Conservation (phyloP, 441 rosid genomes). For the Arabidopsis hybrid region DNA sequence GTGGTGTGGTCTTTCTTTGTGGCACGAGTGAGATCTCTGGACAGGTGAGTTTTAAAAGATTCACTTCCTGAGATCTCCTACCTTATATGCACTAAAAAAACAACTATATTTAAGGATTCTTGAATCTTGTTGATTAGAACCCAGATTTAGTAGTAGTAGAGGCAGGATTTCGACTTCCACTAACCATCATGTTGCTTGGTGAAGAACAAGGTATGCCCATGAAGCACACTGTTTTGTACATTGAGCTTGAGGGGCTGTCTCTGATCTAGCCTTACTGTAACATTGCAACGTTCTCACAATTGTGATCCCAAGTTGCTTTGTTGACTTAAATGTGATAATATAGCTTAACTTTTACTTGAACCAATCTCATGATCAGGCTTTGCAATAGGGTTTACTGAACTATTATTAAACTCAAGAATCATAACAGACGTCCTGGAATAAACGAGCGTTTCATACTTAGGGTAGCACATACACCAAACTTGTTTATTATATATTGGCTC, state of each 20-base stretch:
- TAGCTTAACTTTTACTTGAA: neutral
- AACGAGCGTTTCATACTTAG: neutral
- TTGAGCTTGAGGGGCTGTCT: neutral
- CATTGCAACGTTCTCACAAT: neutral
- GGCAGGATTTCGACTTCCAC: constrained; percentile 20
- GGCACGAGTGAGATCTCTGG: constrained; percentile 44
- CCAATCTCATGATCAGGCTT: neutral
- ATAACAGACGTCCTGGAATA: neutral
- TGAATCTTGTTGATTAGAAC: constrained; percentile 29
- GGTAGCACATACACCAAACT: constrained; percentile 9
- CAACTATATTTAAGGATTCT: constrained; percentile 11
- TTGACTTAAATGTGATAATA: neutral
- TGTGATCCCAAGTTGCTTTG: constrained; percentile 1
- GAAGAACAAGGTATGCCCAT: constrained; percentile 7
- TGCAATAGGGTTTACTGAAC: neutral
- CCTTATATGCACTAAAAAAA: constrained; percentile 9
- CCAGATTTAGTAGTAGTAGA: constrained; percentile 19
- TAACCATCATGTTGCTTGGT: constrained; percentile 26
- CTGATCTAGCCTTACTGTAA: constrained; percentile 3
- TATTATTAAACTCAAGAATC: neutral
- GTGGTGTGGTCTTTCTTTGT: constrained; percentile 44
- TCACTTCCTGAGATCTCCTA: constrained; percentile 29
- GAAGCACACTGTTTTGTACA: neutral
- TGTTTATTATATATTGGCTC: constrained; percentile 12
- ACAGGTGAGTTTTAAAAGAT: constrained; percentile 41